A percentile compares a stretch with the other conserved stretches of the same genome.
Conservation (phyloP, 495 filamentous ascomycete species). For the Penicillium maclennaniae region DNA sequence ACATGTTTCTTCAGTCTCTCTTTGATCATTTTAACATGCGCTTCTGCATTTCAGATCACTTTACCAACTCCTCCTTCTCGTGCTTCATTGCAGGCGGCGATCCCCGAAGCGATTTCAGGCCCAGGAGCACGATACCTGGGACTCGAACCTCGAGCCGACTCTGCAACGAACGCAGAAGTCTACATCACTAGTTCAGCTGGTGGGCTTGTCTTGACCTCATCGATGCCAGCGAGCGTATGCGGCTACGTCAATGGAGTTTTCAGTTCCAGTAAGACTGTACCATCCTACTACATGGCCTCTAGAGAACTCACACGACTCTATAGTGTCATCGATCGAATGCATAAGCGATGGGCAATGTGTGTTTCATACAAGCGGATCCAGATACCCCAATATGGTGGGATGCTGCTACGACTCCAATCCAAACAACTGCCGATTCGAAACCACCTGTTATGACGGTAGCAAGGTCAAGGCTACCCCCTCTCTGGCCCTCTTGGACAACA, state of each 20-base stretch:
- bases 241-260: conserved; percentile 8
- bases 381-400: conserved; percentile 9
- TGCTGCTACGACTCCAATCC: conserved; percentile 9
- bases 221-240: conserved; percentile 7
- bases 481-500: not conserved
- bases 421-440: conserved; percentile 7
- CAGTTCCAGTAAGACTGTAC: conserved; percentile 1
- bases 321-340: conserved; percentile 5
- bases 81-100: conserved; percentile 1
- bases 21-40: not conserved
- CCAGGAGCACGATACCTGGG: not conserved
- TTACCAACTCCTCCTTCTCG: not conserved
- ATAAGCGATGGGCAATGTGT: conserved; percentile 6
- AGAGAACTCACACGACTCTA: not conserved
- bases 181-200: not conserved
- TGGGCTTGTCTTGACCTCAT: not conserved
- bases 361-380: conserved; percentile 11
- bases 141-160: not conserved
- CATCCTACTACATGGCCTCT: not conserved
- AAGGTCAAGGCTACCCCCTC: conserved; percentile 5
- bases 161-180: not conserved
- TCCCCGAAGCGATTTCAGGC: conserved; percentile 1
- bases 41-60: not conserved
- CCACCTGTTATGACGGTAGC: conserved; percentile 10
- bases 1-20: not conserved